Conservation (phyloP, 2,329 filamentous ascomycete genomes). For the Lachnum nothofagi region DNA sequence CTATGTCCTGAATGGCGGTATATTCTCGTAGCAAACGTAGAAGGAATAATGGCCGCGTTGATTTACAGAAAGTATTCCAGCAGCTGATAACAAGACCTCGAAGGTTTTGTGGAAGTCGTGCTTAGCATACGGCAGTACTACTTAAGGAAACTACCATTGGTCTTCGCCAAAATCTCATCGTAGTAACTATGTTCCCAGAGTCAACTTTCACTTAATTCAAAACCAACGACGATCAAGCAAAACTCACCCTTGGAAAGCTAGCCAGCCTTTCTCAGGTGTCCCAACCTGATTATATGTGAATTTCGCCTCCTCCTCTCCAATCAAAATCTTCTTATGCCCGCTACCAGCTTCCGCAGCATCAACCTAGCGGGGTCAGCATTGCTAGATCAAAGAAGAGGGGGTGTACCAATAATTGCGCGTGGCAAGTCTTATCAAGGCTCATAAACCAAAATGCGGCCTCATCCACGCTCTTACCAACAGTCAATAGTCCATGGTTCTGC, state of each 20-base stretch:
- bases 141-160: conserved; percentile 44
- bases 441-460: conserved; percentile 51
- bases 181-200: conserved; percentile 33
- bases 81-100: too few relatives aligned
- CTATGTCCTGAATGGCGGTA: too few relatives aligned
- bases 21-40: too few relatives aligned
- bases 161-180: conserved; percentile 48
- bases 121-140: too few relatives aligned
- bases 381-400: too few relatives aligned
- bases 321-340: conserved; percentile 52
- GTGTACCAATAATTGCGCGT: too few relatives aligned
- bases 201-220: too few relatives aligned
- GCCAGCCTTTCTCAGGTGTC: conserved; percentile 46
- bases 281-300: conserved; percentile 64
- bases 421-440: conserved; percentile 43
- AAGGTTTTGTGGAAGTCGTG: too few relatives aligned
- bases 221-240: neutral
- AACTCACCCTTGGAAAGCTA: conserved; percentile 45
- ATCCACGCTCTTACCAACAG: conserved; percentile 42
- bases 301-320: conserved; percentile 60
- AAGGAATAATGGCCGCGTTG: too few relatives aligned
- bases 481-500: conserved; percentile 50
- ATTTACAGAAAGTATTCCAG: too few relatives aligned
- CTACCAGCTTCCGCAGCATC: conserved; percentile 58
- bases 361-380: too few relatives aligned